phyloP scores from a whole-genome alignment of 139 green algal species.

The Chlorella sp. region DNA sequence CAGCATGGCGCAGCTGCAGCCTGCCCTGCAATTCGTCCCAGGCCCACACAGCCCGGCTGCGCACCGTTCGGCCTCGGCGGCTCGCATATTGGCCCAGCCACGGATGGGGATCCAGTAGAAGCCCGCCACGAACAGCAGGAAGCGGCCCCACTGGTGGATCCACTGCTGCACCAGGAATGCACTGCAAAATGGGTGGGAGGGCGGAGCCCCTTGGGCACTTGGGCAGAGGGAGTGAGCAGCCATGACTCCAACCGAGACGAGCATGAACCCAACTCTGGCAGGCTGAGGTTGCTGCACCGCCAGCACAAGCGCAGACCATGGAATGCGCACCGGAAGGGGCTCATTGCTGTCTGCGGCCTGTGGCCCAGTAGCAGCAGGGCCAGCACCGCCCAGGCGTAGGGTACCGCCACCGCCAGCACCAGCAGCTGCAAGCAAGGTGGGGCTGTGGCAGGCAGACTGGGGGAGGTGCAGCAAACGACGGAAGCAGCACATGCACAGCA shows the following conservation, averaged over 20 bases:
- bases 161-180: slow-evolving; percentile 43
- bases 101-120: slow-evolving; percentile 32
- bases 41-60: background rate
- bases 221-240: too few relatives aligned
- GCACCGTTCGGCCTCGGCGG: slow-evolving; percentile 9
- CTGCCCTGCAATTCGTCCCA: too few relatives aligned
- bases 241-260: too few relatives aligned
- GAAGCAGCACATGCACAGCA: too few relatives aligned
- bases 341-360: slow-evolving; percentile 39
- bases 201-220: too few relatives aligned
- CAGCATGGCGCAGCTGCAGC: too few relatives aligned
- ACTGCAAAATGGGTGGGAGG: too few relatives aligned
- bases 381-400: slow-evolving; percentile 34
- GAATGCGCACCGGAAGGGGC: background rate
- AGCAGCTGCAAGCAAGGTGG: background rate
- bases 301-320: too few relatives aligned
- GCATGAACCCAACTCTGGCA: too few relatives aligned
- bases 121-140: slow-evolving; percentile 44
- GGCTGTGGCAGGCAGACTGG: background rate
- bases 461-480: background rate
- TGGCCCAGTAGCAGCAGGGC: slow-evolving; percentile 38
- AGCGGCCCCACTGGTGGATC: slow-evolving; percentile 39
- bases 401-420: background rate
- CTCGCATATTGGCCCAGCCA: slow-evolving; percentile 34
- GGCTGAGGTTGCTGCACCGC: too few relatives aligned